Evolutionary conservation across 306 rosid species (phyloP).

Genomic region (Quillaja saponaria): DNA sequence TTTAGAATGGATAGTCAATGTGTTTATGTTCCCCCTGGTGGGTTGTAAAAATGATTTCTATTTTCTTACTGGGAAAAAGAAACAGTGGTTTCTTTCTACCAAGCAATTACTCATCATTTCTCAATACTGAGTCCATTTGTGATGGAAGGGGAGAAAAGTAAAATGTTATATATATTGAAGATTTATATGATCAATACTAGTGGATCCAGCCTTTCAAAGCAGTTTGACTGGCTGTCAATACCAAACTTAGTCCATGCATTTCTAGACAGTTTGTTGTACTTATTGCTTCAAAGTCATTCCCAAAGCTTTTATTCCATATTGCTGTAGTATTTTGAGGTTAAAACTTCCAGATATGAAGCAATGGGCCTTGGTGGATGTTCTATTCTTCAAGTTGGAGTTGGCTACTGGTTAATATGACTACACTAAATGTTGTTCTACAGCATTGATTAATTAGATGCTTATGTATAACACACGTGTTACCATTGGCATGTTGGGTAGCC

Average conservation of each 20-base stretch:
- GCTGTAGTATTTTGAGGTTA: conserved; percentile 18
- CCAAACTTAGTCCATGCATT: background rate
- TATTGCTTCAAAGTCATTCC: background rate
- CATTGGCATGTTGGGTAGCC: conserved; percentile 1
- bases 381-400: conserved; percentile 2
- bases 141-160: background rate
- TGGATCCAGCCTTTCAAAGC: background rate
- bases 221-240: conserved; percentile 9
- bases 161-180: background rate
- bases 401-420: conserved; percentile 8
- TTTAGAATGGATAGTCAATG: background rate
- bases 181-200: conserved; percentile 6
- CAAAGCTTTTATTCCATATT: conserved; percentile 10
- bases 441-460: conserved; percentile 12
- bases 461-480: background rate
- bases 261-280: conserved; percentile 20
- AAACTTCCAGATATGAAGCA: conserved; percentile 4
- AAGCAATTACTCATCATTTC: background rate
- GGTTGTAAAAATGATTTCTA: background rate
- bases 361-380: background rate
- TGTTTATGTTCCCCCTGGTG: background rate
- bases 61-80: background rate
- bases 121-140: background rate
- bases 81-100: background rate
- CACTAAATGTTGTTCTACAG: background rate